These are phyloP conservation scores for Apiospora phragmitis DNA, from an alignment of 2,329 filamentous ascomycete species.

Conservation along the genomic window DNA sequence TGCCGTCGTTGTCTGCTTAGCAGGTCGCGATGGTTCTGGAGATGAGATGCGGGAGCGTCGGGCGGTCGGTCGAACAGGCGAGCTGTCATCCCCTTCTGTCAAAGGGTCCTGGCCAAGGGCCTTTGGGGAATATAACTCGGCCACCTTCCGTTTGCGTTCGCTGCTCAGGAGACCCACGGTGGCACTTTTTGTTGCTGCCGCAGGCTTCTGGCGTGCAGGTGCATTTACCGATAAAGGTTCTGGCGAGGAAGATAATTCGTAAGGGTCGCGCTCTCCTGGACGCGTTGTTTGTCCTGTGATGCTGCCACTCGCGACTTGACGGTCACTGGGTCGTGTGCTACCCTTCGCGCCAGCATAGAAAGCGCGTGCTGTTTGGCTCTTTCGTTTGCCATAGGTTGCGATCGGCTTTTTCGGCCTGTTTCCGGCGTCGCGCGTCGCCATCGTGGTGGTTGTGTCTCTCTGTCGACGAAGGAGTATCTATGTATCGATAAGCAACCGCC, in stretches of 20 bases:
- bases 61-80: not conserved
- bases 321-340: not conserved
- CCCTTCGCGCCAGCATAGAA: not conserved
- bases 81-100: not conserved
- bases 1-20: constrained; percentile 13
- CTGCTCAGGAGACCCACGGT: not conserved
- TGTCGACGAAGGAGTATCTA: not conserved
- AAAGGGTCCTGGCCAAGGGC: not conserved
- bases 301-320: not conserved
- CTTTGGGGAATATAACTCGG: not conserved
- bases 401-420: not conserved
- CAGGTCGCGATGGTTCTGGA: constrained; percentile 15
- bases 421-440: not conserved
- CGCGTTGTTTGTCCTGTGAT: constrained; percentile 8
- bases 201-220: not conserved
- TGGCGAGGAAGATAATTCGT: not conserved
- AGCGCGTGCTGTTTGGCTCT: not conserved
- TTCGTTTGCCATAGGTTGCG: constrained; percentile 1
- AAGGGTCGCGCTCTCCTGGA: constrained; percentile 1
- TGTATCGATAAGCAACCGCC: not conserved
- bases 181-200: not conserved
- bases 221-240: not conserved
- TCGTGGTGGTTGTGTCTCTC: not conserved
- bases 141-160: constrained; percentile 9
- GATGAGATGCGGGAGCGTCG: constrained; percentile 25